Conservation (phyloP, 1,284 basidiomycete genomes). For the Cutaneotrichosporon cavernicola region DNA sequence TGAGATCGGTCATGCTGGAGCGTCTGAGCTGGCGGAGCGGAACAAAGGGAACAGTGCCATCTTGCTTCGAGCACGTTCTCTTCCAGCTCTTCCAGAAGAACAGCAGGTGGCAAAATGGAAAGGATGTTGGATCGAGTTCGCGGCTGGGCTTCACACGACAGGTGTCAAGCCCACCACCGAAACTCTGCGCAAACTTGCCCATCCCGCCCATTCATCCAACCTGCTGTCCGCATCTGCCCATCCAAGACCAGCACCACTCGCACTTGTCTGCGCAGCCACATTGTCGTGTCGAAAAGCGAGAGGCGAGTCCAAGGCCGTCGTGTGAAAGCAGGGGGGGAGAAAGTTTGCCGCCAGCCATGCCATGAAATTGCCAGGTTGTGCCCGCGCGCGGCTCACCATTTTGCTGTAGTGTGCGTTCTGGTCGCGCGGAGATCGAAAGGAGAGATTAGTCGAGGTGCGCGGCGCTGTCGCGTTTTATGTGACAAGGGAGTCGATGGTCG, state of each 20-base stretch:
- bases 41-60: too few relatives aligned
- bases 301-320: neutral
- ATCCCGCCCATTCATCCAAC: neutral
- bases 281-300: neutral
- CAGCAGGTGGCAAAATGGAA: neutral
- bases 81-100: neutral
- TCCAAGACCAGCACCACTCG: neutral
- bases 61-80: too few relatives aligned
- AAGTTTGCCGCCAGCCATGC: neutral
- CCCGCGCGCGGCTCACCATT: constrained; percentile 16
- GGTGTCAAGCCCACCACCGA: neutral
- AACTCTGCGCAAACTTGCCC: neutral
- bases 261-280: neutral
- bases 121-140: neutral
- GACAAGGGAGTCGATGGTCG: constrained; percentile 1
- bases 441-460: neutral
- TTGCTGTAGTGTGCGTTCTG: constrained; percentile 1
- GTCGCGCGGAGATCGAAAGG: constrained; percentile 8
- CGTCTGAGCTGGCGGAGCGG: neutral
- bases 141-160: constrained; percentile 3
- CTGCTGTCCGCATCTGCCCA: neutral
- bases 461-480: constrained; percentile 8
- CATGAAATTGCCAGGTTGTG: neutral
- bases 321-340: neutral
- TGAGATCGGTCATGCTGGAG: too few relatives aligned